Conservation (phyloP, 1,284 basidiomycete species). For the Cutaneotrichosporon mucoides region DNA sequence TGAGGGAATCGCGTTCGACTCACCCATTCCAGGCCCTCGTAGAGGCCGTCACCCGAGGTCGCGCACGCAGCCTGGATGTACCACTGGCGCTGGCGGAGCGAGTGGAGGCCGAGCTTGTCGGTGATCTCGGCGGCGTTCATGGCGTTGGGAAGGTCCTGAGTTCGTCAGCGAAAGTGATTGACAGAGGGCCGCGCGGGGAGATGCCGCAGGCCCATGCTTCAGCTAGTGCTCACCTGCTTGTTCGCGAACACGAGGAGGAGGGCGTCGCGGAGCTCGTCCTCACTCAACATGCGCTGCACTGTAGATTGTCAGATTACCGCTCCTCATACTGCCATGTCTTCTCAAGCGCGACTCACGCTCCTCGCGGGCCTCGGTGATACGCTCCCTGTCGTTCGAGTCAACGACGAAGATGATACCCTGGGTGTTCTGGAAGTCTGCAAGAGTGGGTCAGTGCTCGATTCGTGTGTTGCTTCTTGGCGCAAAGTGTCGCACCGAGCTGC, state of each 20-base stretch:
- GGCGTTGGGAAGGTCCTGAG: slow-evolving; percentile 87
- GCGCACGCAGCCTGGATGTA: slow-evolving; percentile 99
- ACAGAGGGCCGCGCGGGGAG: no score
- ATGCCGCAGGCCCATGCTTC: no score
- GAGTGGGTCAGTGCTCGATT: not conserved
- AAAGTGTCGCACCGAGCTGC: not conserved
- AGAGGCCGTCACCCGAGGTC: slow-evolving; percentile 97
- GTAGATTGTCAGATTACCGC: not conserved
- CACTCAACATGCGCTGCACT: slow-evolving; percentile 98
- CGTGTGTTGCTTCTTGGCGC: not conserved
- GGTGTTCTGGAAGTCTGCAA: slow-evolving; percentile 99
- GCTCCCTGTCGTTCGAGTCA: slow-evolving; percentile 99
- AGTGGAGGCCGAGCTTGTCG: slow-evolving; percentile 97
- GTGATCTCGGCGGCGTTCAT: slow-evolving; percentile 99
- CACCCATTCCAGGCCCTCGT: slow-evolving; percentile 94
- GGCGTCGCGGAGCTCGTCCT: slow-evolving; percentile 98
- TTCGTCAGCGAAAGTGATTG: no score
- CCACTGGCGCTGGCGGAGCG: slow-evolving; percentile 94
- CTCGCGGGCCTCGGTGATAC: slow-evolving; percentile 98
- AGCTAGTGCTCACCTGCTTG: slow-evolving; percentile 64
- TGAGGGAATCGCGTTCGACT: slow-evolving; percentile 13
- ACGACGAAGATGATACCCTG: slow-evolving; percentile 99
- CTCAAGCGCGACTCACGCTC: slow-evolving; percentile 57
- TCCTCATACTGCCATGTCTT: no score
- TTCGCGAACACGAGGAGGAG: slow-evolving; percentile 98